These are phyloP conservation scores for Spergularia azorica DNA, from an alignment of 179 eudicot genomes.

Conservation along the genomic window DNA sequence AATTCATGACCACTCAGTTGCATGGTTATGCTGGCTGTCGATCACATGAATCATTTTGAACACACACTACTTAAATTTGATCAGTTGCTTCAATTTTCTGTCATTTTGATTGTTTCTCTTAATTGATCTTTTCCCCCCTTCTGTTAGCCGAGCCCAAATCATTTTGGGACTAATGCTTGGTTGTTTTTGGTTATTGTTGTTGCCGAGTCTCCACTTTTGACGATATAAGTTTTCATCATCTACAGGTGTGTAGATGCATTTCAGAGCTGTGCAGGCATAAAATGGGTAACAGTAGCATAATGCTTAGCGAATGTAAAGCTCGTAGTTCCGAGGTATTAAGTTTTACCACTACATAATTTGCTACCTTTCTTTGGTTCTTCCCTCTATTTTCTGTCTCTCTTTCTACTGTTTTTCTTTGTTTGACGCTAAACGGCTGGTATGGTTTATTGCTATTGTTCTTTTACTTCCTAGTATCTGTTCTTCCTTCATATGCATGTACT, in stretches of 20 bases:
- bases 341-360: neutral
- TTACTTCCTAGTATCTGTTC: neutral
- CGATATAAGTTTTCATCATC: neutral
- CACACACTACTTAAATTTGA: neutral
- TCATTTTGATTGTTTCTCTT: neutral
- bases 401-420: neutral
- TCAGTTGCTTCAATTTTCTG: neutral
- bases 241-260: slow-evolving; percentile 97
- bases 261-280: slow-evolving; percentile 82
- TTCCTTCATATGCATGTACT: neutral
- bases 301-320: slow-evolving; percentile 81
- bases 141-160: too few species aligned
- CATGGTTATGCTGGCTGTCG: neutral
- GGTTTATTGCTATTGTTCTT: neutral
- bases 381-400: neutral
- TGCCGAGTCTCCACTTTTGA: neutral
- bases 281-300: slow-evolving; percentile 49
- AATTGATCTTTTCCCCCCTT: neutral
- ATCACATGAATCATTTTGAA: neutral
- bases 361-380: neutral
- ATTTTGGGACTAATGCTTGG: too few species aligned
- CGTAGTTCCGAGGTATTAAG: slow-evolving; percentile 78
- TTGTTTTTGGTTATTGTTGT: neutral
- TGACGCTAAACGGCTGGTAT: neutral
- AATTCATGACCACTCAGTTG: neutral